Conservation (phyloP, 2,329 filamentous ascomycete genomes). For the Diplodia corticola region DNA sequence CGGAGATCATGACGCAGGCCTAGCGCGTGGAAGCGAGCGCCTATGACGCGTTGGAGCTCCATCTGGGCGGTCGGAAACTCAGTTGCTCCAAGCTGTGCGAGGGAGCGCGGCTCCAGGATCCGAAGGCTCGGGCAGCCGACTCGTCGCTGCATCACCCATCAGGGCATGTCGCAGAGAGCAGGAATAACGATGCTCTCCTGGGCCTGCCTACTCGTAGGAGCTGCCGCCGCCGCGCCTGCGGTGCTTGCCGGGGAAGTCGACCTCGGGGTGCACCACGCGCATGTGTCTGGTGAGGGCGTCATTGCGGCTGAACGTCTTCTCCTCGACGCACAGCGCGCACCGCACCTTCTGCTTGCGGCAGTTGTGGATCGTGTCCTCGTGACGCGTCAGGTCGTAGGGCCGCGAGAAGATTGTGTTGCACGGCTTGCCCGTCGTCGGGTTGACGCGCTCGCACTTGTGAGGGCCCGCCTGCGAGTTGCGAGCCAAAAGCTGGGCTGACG, state of each 20-base stretch:
- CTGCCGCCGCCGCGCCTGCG: conserved; percentile 41
- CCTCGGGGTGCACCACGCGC: conserved; percentile 87
- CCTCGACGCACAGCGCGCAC: conserved; percentile 88
- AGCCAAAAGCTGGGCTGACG: conserved; percentile 56
- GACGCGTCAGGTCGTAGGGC: conserved; percentile 92
- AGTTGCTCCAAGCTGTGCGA: conserved; percentile 10
- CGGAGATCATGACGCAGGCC: conserved; percentile 20
- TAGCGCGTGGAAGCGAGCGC: conserved; percentile 17
- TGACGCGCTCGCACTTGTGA: conserved; percentile 89
- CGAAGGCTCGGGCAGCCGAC: conserved; percentile 14
- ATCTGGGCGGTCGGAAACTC: neutral
- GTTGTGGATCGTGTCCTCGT: conserved; percentile 98
- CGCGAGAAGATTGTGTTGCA: conserved; percentile 94
- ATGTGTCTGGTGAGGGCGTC: conserved; percentile 94
- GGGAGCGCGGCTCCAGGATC: conserved; percentile 12
- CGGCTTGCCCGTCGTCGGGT: conserved; percentile 90
- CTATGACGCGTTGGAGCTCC: conserved; percentile 17
- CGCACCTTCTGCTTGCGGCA: conserved; percentile 90
- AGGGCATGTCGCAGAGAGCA: neutral
- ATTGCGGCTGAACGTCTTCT: conserved; percentile 94
- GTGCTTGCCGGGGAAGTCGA: conserved; percentile 74
- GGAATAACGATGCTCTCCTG: neutral
- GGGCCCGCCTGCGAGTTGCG: conserved; percentile 89
- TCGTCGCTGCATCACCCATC: conserved; percentile 11
- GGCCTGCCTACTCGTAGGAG: conserved; percentile 16